These are phyloP conservation scores for Trichoderma asperellum DNA, from an alignment of 2,329 filamentous ascomycete genomes.

Conservation along the genomic window DNA sequence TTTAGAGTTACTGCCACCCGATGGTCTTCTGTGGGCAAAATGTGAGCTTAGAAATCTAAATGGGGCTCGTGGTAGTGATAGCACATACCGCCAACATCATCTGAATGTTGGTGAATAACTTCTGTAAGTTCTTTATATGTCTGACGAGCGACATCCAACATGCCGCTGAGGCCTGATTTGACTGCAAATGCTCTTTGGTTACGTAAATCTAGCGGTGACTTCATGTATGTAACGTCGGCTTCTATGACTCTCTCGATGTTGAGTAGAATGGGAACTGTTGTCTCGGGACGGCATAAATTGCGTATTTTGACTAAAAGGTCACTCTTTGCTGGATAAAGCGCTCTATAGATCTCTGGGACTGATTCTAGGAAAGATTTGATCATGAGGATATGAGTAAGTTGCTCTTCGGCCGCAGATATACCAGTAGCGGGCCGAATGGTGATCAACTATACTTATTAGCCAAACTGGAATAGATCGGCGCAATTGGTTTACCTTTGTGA, in stretches of 20 bases:
- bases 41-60: neutral
- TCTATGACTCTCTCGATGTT: slow-evolving; percentile 76
- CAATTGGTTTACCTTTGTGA: slow-evolving; percentile 67
- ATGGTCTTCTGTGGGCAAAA: slow-evolving; percentile 40
- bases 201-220: slow-evolving; percentile 78
- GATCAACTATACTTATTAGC: slow-evolving; percentile 65
- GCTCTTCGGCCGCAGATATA: slow-evolving; percentile 73
- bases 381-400: slow-evolving; percentile 84
- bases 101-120: slow-evolving; percentile 73
- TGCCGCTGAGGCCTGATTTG: slow-evolving; percentile 79
- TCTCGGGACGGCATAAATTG: slow-evolving; percentile 67
- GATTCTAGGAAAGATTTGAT: slow-evolving; percentile 79
- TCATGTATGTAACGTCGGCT: slow-evolving; percentile 77
- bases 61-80: neutral
- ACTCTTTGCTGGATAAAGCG: slow-evolving; percentile 66
- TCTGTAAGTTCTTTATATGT: slow-evolving; percentile 87
- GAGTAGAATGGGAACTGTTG: slow-evolving; percentile 62
- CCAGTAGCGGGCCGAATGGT: slow-evolving; percentile 69
- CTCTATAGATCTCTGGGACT: slow-evolving; percentile 68
- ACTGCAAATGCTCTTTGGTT: slow-evolving; percentile 92
- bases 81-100: slow-evolving; percentile 64
- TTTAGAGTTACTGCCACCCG: slow-evolving; percentile 67
- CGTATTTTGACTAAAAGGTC: slow-evolving; percentile 69
- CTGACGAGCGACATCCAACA: slow-evolving; percentile 85
- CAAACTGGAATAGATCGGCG: neutral